Conservation (phyloP, 495 filamentous ascomycete genomes). For the Aspergillus incahuasiensis region DNA sequence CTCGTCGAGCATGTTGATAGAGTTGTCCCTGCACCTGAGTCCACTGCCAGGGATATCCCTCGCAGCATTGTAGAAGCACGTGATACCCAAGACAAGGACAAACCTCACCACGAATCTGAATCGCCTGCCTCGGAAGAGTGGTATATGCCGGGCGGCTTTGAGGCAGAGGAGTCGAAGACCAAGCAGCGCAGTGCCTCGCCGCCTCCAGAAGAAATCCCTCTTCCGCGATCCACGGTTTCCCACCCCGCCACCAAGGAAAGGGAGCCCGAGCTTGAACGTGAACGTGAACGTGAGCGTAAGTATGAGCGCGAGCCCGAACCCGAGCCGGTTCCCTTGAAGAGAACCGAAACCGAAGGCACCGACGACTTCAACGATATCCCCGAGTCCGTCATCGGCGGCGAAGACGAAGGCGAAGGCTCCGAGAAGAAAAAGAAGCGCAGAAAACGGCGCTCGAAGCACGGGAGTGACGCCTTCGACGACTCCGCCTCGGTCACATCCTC, state of each 20-base stretch:
- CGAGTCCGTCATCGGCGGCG: constrained; percentile 7
- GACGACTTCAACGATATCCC: constrained; percentile 21
- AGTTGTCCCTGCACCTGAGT: constrained; percentile 5
- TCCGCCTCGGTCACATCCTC: constrained; percentile 33
- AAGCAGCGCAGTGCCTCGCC: constrained; percentile 9
- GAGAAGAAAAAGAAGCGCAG: constrained; percentile 24
- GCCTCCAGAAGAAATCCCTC: constrained; percentile 9
- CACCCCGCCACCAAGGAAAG: constrained; percentile 17
- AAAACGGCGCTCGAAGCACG: constrained; percentile 30
- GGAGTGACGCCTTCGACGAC: constrained; percentile 32
- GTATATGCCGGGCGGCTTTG: constrained; percentile 43
- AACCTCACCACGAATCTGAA: constrained; percentile 2
- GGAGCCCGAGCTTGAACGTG: constrained; percentile 12
- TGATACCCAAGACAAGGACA: background rate
- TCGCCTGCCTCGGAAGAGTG: constrained; percentile 26
- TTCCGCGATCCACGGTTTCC: constrained; percentile 25
- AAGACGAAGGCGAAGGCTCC: constrained; percentile 14
- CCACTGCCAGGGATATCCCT: background rate
- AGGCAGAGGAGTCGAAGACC: constrained; percentile 18
- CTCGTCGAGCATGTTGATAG: constrained; percentile 26
- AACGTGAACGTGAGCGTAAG: too few species aligned
- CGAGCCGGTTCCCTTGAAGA: background rate
- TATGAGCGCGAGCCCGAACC: background rate
- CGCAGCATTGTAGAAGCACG: background rate
- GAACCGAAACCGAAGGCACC: constrained; percentile 14